Base-by-base conservation (phyloP, 768 basidiomycete species). In the Suillus subluteus region DNA sequence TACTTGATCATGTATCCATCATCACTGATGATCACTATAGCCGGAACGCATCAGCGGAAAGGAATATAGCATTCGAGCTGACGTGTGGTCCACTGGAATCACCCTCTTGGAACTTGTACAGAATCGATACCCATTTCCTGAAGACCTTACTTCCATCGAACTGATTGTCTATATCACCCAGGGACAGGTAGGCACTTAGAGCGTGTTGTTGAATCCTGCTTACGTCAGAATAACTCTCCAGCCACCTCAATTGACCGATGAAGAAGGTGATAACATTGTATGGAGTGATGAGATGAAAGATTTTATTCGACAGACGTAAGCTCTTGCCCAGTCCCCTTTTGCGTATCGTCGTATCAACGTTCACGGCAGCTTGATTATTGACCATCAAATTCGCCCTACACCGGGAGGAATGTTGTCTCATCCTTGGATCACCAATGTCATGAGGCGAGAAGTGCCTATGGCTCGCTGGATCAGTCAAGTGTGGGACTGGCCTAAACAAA, bases 61-160 rank as follows among this genome's bases (percentile, higher is more conserved):
- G 64, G 88, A 91, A 70, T 99, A 98, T 76, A 94, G 94, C 40
- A 97, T 98, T 73, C 89, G 94, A 65, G 94, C 96, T 44, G 96
- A 99, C 76, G 96, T 99, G 30, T 99, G 98, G 98, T 98, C 96
- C 1, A 91, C 95, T 16, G 98, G 97, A 30, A 91, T 99, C 55
- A 93, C 96, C 0, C 84, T 99, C 41, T 85, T 99, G 71, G 98
- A 99, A 79, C 87, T 99, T 30, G 92, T 96, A 6, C 88, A 94
- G 73, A 98, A 97, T 73, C 88, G 92, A 50, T 98, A 98, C 83
- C 98, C 98, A 12, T 99, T 98, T 82, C 92, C 96, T 3, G 88
- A 86, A 44, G 95, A 98, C 74, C 83, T 98, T 37, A 89, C 94
- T 6, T 89, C 94, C n/a, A 97, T 99, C 76, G 97, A 98, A 74